Conservation (phyloP, 225 moss, liverwort and hornwort genomes). For the Polytrichum formosum region DNA sequence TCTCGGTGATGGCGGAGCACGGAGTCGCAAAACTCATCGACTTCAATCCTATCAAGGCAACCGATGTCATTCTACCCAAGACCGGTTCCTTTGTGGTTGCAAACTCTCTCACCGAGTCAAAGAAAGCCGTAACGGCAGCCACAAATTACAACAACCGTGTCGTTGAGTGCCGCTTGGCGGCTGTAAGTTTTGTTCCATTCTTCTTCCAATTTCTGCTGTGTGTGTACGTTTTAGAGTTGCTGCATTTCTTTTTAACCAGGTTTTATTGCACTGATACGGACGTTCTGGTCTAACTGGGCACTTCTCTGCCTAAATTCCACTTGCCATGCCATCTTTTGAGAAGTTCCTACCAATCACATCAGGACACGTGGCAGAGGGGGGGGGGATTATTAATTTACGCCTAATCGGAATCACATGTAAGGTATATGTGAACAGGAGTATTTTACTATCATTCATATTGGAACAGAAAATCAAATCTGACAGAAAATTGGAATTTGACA, state of each 20-base stretch:
- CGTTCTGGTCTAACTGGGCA: too few relatives aligned
- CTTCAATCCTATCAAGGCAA: slow-evolving; percentile 79
- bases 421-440: too few relatives aligned
- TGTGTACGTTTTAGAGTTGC: too few relatives aligned
- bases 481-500: slow-evolving; percentile 21
- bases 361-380: too few relatives aligned
- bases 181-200: slow-evolving; percentile 41
- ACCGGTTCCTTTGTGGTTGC: slow-evolving; percentile 84
- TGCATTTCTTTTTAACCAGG: too few relatives aligned
- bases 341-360: too few relatives aligned
- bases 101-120: slow-evolving; percentile 91
- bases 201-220: not conserved
- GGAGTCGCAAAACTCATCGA: slow-evolving; percentile 94
- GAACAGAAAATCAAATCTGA: not conserved
- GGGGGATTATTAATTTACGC: too few relatives aligned
- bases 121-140: slow-evolving; percentile 90
- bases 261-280: too few relatives aligned
- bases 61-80: slow-evolving; percentile 72
- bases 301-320: too few relatives aligned
- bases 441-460: too few relatives aligned
- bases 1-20: slow-evolving; percentile 79
- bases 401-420: too few relatives aligned
- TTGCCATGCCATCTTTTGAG: too few relatives aligned
- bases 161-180: slow-evolving; percentile 93
- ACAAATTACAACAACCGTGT: slow-evolving; percentile 97